A percentile compares a stretch with the other conserved stretches of the same genome.
Evolutionary conservation across 2,329 filamentous ascomycete genomes (phyloP).

Genomic region (Exophiala spinifera): DNA sequence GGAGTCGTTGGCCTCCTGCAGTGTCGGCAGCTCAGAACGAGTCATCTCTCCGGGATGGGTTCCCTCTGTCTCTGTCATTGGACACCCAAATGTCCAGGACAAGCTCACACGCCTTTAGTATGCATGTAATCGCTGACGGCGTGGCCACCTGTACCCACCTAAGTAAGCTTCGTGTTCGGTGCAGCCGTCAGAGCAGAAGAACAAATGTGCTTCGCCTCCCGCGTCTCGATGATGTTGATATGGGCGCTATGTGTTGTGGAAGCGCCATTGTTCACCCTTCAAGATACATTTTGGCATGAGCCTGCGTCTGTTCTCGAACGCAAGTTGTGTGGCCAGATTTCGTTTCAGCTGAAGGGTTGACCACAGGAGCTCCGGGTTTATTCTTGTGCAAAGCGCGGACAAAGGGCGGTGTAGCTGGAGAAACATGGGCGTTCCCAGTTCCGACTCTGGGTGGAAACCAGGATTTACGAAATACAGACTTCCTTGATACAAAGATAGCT

Average conservation of each 20-base stretch:
- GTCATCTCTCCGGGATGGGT: constrained; percentile 8
- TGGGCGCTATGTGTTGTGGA: not conserved
- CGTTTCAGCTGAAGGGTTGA: too few relatives aligned
- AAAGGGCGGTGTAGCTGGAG: constrained; percentile 20
- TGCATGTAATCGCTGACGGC: constrained; percentile 24
- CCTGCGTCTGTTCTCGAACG: too few relatives aligned
- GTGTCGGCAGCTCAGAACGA: constrained; percentile 4
- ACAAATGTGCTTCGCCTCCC: constrained; percentile 15
- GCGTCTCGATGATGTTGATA: too few relatives aligned
- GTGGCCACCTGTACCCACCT: not conserved
- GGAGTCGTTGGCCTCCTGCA: not conserved
- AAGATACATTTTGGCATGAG: not conserved
- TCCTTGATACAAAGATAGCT: not conserved
- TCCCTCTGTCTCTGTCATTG: not conserved
- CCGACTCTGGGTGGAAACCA: constrained; percentile 9
- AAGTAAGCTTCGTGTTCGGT: constrained; percentile 9
- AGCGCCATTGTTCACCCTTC: not conserved
- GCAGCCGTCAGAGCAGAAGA: not conserved
- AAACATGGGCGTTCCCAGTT: constrained; percentile 4
- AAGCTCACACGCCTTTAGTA: constrained; percentile 17
- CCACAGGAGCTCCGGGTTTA: too few relatives aligned
- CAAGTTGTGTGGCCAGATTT: too few relatives aligned
- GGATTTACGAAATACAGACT: constrained; percentile 3
- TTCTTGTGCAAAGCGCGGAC: not conserved
- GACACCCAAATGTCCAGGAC: constrained; percentile 4